phyloP scores from a whole-genome alignment of 768 basidiomycete genomes.

The Phaeotremella fagi region DNA sequence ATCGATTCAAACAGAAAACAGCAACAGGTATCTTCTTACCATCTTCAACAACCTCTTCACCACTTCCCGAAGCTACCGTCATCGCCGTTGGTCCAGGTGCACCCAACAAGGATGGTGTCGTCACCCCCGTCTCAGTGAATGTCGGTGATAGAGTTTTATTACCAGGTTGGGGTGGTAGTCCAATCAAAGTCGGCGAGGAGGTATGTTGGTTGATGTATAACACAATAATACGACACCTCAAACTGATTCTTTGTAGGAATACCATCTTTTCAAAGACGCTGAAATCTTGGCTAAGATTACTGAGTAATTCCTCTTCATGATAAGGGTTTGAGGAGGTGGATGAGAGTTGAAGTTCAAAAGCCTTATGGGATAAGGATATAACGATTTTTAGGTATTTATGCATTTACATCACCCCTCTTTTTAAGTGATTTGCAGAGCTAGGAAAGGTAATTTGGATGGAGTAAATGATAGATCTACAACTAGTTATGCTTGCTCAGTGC shows the following conservation, averaged over 20 bases:
- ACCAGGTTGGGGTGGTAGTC: conserved; percentile 92
- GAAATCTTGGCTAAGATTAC: conserved; percentile 96
- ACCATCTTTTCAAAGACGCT: conserved; percentile 84
- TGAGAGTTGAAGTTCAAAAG: not conserved
- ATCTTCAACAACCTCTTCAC: conserved; percentile 73
- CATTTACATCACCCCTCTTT: not conserved
- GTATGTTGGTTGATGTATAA: conserved; percentile 50
- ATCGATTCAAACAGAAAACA: conserved; percentile 69
- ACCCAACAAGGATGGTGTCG: conserved; percentile 73
- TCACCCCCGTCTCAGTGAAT: conserved; percentile 72
- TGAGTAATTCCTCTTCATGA: conserved; percentile 57
- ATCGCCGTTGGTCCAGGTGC: conserved; percentile 93
- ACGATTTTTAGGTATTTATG: not conserved
- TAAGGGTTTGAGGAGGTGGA: not conserved
- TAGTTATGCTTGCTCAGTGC: too few species aligned
- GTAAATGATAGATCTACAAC: too few species aligned
- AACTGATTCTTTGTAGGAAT: conserved; percentile 61
- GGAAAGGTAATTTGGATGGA: too few species aligned
- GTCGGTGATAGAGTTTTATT: conserved; percentile 88
- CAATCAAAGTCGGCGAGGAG: conserved; percentile 95
- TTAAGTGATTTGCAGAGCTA: too few species aligned
- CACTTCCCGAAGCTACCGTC: conserved; percentile 95
- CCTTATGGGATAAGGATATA: not conserved
- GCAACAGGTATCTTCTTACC: conserved; percentile 92
- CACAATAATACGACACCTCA: not conserved